Evolutionary conservation across 2,329 filamentous ascomycete genomes (phyloP).

Genomic region (Scleromitrula shiraiana): DNA sequence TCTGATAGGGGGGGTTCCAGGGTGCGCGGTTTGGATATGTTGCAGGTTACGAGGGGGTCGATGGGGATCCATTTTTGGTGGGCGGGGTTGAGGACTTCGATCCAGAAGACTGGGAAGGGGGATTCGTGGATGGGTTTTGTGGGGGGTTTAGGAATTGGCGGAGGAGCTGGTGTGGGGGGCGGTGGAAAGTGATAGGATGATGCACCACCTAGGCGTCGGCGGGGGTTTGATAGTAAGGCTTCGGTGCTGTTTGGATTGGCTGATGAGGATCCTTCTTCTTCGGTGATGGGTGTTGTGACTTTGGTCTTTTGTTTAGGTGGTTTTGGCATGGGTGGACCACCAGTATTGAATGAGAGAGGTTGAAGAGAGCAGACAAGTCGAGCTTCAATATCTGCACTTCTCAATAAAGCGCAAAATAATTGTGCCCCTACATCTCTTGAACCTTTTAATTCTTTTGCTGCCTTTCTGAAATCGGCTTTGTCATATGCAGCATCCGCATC

Average conservation of each 20-base stretch:
- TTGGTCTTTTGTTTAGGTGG: slow-evolving; percentile 11
- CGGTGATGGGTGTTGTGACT: slow-evolving; percentile 18
- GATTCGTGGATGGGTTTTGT: slow-evolving; percentile 54
- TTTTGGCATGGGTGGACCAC: slow-evolving; percentile 34
- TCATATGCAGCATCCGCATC: slow-evolving; percentile 58
- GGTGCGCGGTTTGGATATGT: slow-evolving; percentile 64
- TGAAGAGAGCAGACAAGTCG: slow-evolving; percentile 89
- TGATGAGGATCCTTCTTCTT: slow-evolving; percentile 19
- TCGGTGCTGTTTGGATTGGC: slow-evolving; percentile 9
- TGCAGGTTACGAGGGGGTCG: slow-evolving; percentile 75
- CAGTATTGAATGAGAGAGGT: slow-evolving; percentile 45
- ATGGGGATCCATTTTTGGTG: slow-evolving; percentile 88
- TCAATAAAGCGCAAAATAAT: slow-evolving; percentile 79
- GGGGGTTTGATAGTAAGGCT: slow-evolving; percentile 17
- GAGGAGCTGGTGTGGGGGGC: slow-evolving; percentile 34
- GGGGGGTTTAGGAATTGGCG: slow-evolving; percentile 30
- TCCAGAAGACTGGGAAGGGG: slow-evolving; percentile 81
- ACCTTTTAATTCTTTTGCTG: slow-evolving; percentile 62
- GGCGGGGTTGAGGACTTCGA: slow-evolving; percentile 79
- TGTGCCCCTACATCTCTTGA: slow-evolving; percentile 88
- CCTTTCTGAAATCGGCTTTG: slow-evolving; percentile 60
- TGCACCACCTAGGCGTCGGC: slow-evolving; percentile 33
- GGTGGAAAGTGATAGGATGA: slow-evolving; percentile 40
- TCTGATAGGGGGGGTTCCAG: slow-evolving; percentile 81
- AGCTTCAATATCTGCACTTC: slow-evolving; percentile 71